These are phyloP conservation scores for Paramyrothecium roridum DNA, from an alignment of 2,329 filamentous ascomycete species.

Conservation along the genomic window DNA sequence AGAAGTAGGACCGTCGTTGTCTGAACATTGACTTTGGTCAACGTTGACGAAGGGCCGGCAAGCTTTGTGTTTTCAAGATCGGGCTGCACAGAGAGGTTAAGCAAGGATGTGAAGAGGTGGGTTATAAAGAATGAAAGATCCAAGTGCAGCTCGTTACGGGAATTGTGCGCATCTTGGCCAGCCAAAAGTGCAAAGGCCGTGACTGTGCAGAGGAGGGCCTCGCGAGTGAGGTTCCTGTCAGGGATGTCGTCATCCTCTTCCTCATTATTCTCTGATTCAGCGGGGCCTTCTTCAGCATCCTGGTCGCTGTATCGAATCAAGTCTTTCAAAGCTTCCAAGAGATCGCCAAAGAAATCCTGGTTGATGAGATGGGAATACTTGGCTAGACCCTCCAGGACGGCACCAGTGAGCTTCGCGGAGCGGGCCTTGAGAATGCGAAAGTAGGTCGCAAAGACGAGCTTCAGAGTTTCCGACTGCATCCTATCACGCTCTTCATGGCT, in stretches of 20 bases:
- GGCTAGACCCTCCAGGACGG: conserved; percentile 88
- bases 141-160: conserved; percentile 75
- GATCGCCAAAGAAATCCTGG: conserved; percentile 96
- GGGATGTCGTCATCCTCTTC: conserved; percentile 41
- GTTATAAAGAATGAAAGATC: conserved; percentile 95
- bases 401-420: conserved; percentile 85
- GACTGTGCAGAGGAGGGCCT: conserved; percentile 89
- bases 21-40: conserved; percentile 81
- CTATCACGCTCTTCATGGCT: conserved; percentile 89
- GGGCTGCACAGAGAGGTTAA: conserved; percentile 73
- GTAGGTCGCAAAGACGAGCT: conserved; percentile 92
- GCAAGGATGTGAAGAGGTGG: conserved; percentile 84
- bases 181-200: conserved; percentile 96
- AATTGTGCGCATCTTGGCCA: conserved; percentile 87
- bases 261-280: conserved; percentile 33
- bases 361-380: conserved; percentile 97
- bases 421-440: conserved; percentile 90
- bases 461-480: conserved; percentile 93
- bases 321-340: conserved; percentile 91
- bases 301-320: conserved; percentile 75
- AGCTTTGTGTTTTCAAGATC: conserved; percentile 74
- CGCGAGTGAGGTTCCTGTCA: conserved; percentile 73
- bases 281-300: conserved; percentile 42
- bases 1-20: conserved; percentile 92
- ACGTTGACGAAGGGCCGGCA: conserved; percentile 34